phyloP scores from a whole-genome alignment of 441 rosid species.

The Rhodomyrtus psidioides region DNA sequence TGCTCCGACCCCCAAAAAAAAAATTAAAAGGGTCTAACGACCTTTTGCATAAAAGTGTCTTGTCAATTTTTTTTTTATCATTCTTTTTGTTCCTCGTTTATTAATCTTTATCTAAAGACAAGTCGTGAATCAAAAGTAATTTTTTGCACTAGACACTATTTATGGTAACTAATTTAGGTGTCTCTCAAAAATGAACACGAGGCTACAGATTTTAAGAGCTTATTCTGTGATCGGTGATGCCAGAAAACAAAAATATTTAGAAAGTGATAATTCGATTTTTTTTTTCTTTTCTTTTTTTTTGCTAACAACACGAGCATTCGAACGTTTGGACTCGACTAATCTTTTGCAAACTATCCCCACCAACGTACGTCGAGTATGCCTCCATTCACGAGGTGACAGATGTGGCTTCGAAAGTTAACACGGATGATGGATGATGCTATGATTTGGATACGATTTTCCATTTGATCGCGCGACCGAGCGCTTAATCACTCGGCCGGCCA shows the following conservation, averaged over 20 bases:
- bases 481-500: background rate
- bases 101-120: background rate
- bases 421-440: background rate
- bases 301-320: rapidly evolving
- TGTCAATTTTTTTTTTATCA: background rate
- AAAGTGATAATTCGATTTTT: background rate
- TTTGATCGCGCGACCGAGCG: background rate
- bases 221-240: too few species aligned
- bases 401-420: background rate
- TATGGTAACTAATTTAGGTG: background rate
- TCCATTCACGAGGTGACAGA: rapidly evolving
- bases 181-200: background rate
- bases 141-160: background rate
- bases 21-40: background rate
- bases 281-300: background rate
- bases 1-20: too few species aligned
- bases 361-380: background rate
- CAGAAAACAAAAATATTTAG: background rate
- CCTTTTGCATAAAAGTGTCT: background rate
- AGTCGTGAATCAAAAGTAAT: background rate
- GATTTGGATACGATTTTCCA: background rate
- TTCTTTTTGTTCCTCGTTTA: background rate
- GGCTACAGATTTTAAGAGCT: background rate
- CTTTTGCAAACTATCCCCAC: background rate
- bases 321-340: background rate